Evolutionary conservation across 805 yeast species (phyloP).

Genomic region (Myxozyma mucilagina): DNA sequence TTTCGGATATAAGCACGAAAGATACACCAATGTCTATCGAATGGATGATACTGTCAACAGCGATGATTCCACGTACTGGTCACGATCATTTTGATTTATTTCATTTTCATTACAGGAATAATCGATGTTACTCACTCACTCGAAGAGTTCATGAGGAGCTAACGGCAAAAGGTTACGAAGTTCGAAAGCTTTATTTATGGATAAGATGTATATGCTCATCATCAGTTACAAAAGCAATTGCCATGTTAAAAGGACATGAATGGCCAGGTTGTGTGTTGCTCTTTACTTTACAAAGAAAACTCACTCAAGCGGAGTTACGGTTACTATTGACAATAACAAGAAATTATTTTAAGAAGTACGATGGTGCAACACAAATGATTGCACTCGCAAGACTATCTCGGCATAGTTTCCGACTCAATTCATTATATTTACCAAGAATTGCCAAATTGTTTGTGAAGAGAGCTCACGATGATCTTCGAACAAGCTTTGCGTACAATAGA

Average conservation of each 20-base stretch:
- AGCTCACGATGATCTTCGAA: conserved; percentile 1
- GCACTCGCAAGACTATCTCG: conserved; percentile 6
- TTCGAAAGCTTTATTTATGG: conserved; percentile 19
- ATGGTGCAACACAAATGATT: conserved; percentile 11
- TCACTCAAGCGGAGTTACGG: neutral
- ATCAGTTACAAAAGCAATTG: conserved; percentile 8
- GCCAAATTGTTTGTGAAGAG: conserved; percentile 13
- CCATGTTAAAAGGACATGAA: neutral
- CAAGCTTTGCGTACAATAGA: conserved; percentile 14
- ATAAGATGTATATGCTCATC: conserved; percentile 8
- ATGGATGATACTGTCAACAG: conserved; percentile 23
- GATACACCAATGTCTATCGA: conserved; percentile 2
- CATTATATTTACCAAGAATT: conserved; percentile 5
- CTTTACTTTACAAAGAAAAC: conserved; percentile 7
- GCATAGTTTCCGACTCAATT: neutral
- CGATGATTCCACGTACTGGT: conserved; percentile 7
- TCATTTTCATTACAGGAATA: neutral
- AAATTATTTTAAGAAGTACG: neutral
- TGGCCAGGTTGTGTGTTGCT: conserved; percentile 25
- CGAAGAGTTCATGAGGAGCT: neutral
- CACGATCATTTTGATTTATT: conserved; percentile 23
- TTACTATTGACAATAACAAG: conserved; percentile 4
- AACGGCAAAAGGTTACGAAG: neutral
- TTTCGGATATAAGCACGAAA: neutral
- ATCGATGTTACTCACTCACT: conserved; percentile 1